Base-by-base conservation (phyloP, 2,329 filamentous ascomycete species). In the Botryotinia calthae region DNA sequence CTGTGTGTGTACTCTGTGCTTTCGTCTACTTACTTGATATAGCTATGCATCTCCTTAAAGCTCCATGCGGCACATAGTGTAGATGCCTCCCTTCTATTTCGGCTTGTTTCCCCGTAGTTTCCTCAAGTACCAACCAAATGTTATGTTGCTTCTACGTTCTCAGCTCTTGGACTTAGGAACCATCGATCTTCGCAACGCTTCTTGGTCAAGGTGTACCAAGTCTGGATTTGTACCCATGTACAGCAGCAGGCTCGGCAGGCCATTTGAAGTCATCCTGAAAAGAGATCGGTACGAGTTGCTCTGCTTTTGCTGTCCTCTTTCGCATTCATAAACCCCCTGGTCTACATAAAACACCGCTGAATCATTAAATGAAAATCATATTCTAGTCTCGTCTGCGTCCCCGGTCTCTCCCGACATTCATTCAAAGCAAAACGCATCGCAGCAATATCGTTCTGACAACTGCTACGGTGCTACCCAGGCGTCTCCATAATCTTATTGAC, bases 361-460 rank as follows among this genome's bases (percentile, higher is more conserved):
- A 46, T 48, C 18, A 16, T 12, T 40, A 51, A 14, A 62, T 20
- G 42, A 46, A 58, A 10, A 48, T 56, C 20, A 58, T 72, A 67
- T 67, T 67, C 70, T 68, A 68, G 62, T 40, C 62, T 68, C 51
- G 22, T 48, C 62, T 54, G 28, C 61, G 40, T 44, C 40, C 37
- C 70, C 70, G 70, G 34, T 59, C 28, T 72, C 62, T 67, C 40
- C 70, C 70, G 70, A 72, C 9, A 56, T 59, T 18, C 9, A 56
- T 59, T 18, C 16, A 8, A 42, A 16, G 22, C 46, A 12, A 58
- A 48, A 12, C 37, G n/a, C 25, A 44, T 51, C 6, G 48, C 25
- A 54, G 48, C 67, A 70, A 37, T 37, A 8, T 37, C n/a, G 28
- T 14, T 68, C 34, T 42, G 37, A 42, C 68, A 28, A 51, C 4